Conservation (phyloP, 2,329 filamentous ascomycete species). For the Penicillium janthinellum region DNA sequence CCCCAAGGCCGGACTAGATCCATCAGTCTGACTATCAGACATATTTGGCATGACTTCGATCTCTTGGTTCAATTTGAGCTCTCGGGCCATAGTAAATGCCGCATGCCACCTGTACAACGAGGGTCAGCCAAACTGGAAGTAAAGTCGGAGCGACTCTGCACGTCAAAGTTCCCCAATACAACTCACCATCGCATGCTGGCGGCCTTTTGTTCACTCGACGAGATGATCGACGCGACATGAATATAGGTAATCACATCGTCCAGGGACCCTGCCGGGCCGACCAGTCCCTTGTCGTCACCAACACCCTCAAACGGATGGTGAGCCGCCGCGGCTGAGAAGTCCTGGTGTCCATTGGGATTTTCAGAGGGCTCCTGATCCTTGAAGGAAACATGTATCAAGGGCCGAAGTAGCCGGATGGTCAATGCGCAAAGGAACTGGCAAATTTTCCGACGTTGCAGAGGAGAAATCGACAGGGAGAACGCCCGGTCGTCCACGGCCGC, state of each 20-base stretch:
- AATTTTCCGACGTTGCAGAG: slow-evolving; percentile 77
- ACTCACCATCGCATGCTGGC: slow-evolving; percentile 81
- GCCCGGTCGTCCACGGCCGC: slow-evolving; percentile 92
- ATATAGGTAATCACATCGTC: slow-evolving; percentile 93
- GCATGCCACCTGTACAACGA: slow-evolving; percentile 69
- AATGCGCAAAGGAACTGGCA: slow-evolving; percentile 87
- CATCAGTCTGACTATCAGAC: slow-evolving; percentile 32
- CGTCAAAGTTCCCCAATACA: neutral
- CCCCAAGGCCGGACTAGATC: slow-evolving; percentile 36
- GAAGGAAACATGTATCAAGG: slow-evolving; percentile 74
- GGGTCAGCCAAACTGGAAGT: slow-evolving; percentile 5
- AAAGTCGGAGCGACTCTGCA: neutral
- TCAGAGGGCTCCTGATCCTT: slow-evolving; percentile 52
- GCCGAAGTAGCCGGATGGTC: slow-evolving; percentile 80
- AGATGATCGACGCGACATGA: slow-evolving; percentile 87
- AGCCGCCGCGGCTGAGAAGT: slow-evolving; percentile 73
- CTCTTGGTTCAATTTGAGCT: slow-evolving; percentile 84
- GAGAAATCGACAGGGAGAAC: slow-evolving; percentile 78
- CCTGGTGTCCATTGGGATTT: slow-evolving; percentile 60
- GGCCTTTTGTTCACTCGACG: slow-evolving; percentile 90
- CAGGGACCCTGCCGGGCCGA: slow-evolving; percentile 67
- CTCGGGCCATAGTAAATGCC: slow-evolving; percentile 85
- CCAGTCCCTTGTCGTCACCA: slow-evolving; percentile 54
- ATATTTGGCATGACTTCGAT: slow-evolving; percentile 49
- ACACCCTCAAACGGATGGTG: slow-evolving; percentile 53